Conservation (phyloP, 2,329 filamentous ascomycete genomes). For the Ustulina deusta region DNA sequence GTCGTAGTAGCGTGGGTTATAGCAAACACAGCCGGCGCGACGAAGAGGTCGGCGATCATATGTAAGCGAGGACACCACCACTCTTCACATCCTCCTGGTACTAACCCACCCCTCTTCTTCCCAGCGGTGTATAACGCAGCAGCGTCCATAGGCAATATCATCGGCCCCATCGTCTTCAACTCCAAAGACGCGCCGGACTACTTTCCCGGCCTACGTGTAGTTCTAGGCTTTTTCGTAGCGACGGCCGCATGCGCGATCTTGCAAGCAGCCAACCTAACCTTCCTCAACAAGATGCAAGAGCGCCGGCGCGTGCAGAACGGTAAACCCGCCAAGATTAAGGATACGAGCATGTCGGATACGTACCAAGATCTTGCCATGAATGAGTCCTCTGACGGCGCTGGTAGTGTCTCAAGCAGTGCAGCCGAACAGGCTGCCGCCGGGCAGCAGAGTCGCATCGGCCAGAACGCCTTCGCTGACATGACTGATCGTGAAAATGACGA, state of each 20-base stretch:
- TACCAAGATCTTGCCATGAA: constrained; percentile 57
- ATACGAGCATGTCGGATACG: constrained; percentile 69
- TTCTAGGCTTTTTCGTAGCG: constrained; percentile 66
- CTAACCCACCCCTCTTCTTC: not conserved
- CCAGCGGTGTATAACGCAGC: constrained; percentile 70
- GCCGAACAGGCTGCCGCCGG: constrained; percentile 39
- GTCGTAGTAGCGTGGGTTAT: constrained; percentile 77
- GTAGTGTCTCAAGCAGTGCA: constrained; percentile 61
- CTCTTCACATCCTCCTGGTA: not conserved
- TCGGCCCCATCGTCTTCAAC: constrained; percentile 73
- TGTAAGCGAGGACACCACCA: constrained; percentile 44
- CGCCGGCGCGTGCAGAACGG: constrained; percentile 67
- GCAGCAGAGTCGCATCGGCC: constrained; percentile 54
- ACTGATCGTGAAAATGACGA: constrained; percentile 77
- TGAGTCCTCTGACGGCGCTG: constrained; percentile 64
- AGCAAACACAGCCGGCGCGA: constrained; percentile 74
- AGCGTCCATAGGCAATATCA: constrained; percentile 72
- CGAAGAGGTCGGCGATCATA: constrained; percentile 75
- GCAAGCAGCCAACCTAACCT: constrained; percentile 66
- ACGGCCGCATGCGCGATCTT: constrained; percentile 65
- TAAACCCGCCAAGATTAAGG: constrained; percentile 69
- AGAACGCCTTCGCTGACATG: constrained; percentile 67
- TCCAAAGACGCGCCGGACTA: constrained; percentile 69
- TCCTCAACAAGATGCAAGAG: constrained; percentile 69
- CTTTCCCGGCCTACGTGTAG: constrained; percentile 66